Evolutionary conservation across 2,329 filamentous ascomycete genomes (phyloP).

Genomic region (Nigrospora osmanthi): DNA sequence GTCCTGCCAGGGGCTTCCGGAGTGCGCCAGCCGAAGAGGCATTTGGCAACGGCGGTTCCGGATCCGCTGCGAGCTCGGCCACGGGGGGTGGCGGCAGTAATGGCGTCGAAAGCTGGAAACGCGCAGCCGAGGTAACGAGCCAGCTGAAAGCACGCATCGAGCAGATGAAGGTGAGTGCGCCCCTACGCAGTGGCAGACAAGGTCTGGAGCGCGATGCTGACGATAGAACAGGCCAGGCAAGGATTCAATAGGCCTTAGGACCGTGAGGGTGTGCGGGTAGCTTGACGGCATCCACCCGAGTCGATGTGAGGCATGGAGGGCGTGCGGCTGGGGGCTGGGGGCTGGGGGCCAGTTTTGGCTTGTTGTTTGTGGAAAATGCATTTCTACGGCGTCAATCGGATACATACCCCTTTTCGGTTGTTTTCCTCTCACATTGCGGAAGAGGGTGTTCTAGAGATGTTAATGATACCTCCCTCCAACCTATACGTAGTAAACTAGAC

Average conservation of each 20-base stretch:
- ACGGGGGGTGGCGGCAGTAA: slow-evolving; percentile 23
- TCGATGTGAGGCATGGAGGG: not conserved
- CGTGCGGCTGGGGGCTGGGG: not conserved
- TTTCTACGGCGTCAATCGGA: slow-evolving; percentile 2
- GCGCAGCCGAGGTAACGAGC: slow-evolving; percentile 94
- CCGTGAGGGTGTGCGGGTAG: not conserved
- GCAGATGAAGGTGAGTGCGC: slow-evolving; percentile 74
- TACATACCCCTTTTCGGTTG: slow-evolving; percentile 1
- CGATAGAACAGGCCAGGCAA: slow-evolving; percentile 35
- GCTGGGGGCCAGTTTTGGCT: not conserved
- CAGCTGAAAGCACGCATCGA: slow-evolving; percentile 96
- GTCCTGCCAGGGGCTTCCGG: slow-evolving; percentile 49
- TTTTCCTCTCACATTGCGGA: not conserved
- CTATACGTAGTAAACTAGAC: too few species aligned
- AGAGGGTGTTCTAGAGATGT: not conserved
- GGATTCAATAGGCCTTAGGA: slow-evolving; percentile 35
- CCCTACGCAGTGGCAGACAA: not conserved
- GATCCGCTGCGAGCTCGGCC: slow-evolving; percentile 13
- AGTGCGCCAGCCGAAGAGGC: slow-evolving; percentile 12
- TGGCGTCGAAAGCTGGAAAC: slow-evolving; percentile 87
- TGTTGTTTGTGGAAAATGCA: not conserved
- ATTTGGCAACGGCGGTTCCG: not conserved
- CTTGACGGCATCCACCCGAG: not conserved
- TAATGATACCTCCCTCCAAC: not conserved
- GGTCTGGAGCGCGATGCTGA: slow-evolving; percentile 4